Evolutionary conservation across 768 basidiomycete species (phyloP), one percentile per base, ranked within the genome.

Genomic region (Sporobolomyces phaffii): DNA sequence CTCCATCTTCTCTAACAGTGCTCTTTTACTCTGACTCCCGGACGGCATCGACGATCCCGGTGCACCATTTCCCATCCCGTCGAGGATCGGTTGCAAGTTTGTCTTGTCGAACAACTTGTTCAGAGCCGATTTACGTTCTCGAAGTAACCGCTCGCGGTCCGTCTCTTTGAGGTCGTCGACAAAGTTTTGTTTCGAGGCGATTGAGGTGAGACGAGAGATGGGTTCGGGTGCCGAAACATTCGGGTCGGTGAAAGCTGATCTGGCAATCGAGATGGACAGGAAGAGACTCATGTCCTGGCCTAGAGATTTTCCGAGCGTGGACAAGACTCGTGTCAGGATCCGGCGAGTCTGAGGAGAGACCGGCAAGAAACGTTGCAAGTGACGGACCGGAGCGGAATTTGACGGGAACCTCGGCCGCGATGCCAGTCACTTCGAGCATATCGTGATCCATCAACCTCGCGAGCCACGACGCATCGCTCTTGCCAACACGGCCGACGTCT

Each of bases 111-210:
- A 93, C 34, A 97, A 78, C 58, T 82, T 80, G 4, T 87, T 78
- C 40, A 94, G 80, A 1, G 91, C 84, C 43, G 80, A 79, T 76
- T 94, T 96, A 41, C 92, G 82, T 77, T 87, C 87, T 45, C 90
- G 82, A 54, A 96, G 81, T n/a, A 79, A 79, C 70, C 85, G 85
- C 78, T 96, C 91, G 65, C 86, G 84, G 7, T 80, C 80, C 0
- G 90, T 92, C 76, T 94, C 91, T 57, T 84, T 80, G 3, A 88
- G 88, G 75, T 90, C 88, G 67, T 85, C 83, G 76, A 89, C 87
- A 73, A 86, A 73, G 24, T 62, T 63, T 24, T 73, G 73, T 47
- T 75, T 69, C 59, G 73, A 11, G 11, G 41, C 50, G 1, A 11
- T 26, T 2, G 48, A 22, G 31, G 61, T 44, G 36, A 20, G 34